A percentile compares a stretch with the other conserved stretches of the same genome.
phyloP scores from a whole-genome alignment of 306 rosid species.

The Abrus precatorius region DNA sequence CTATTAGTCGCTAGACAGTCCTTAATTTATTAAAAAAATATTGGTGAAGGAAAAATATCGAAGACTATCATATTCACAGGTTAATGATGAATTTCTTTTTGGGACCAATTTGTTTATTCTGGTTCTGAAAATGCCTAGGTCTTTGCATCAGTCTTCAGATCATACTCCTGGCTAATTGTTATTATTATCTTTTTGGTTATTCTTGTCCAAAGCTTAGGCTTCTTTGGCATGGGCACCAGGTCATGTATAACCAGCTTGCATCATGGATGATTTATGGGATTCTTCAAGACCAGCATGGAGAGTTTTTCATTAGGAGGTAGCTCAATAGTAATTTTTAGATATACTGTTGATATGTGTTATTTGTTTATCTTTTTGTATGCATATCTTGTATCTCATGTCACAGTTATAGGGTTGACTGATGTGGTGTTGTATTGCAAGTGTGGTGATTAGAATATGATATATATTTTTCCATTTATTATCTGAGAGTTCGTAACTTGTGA shows the following conservation, averaged over 20 bases:
- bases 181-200: conserved; percentile 31
- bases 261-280: conserved; percentile 97
- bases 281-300: conserved; percentile 92
- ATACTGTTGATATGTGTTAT: conserved; percentile 31
- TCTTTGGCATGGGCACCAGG: conserved; percentile 99
- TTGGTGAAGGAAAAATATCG: not conserved
- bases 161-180: conserved; percentile 37
- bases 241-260: conserved; percentile 94
- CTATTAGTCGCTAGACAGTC: not conserved
- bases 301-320: conserved; percentile 91
- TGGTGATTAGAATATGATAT: not conserved
- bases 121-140: conserved; percentile 17
- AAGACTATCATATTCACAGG: conserved; percentile 15
- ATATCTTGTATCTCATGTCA: conserved; percentile 18
- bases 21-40: conserved; percentile 1
- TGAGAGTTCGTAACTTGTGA: not conserved
- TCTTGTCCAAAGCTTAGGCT: conserved; percentile 81
- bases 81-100: conserved; percentile 26
- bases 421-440: conserved; percentile 31
- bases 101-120: conserved; percentile 37
- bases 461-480: conserved; percentile 21
- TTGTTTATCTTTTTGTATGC: not conserved
- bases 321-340: conserved; percentile 30
- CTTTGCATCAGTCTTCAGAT: conserved; percentile 31
- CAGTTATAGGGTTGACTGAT: conserved; percentile 23